Base-by-base conservation (phyloP, 345 rosid genomes). In the Arabidopsis suecica region DNA sequence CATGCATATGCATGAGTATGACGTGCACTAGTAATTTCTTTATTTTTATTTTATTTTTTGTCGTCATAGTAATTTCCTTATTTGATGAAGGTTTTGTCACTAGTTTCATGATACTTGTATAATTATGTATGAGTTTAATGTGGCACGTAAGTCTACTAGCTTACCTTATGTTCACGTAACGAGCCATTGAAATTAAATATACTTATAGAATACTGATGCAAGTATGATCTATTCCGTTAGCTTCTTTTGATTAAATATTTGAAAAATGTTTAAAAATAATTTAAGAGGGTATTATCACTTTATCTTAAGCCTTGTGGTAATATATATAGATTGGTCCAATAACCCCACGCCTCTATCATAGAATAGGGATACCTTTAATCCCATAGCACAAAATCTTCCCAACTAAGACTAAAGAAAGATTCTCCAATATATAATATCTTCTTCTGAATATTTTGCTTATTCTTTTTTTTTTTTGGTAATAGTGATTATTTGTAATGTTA, bases 101-200 rank as follows among this genome's bases (percentile, higher is more conserved):
- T 62, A 54, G 25, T 61, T 69, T 61, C 69, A 36, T 28, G 32
- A 28, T 18, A 76, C 65, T 62, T 45, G 75, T 62, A 55, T 38
- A 56, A 54, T 69, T 54, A 63, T 54, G 63, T 28, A 28, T 75
- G 41, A 63, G n/a, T 56, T 76, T 55, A 76, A 56, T 71, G 64
- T 56, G 32, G 75, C 20, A 77, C 76, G 71, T 63, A 55, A 77
- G 71, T 63, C 71, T 64, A 77, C 67, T 64, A 77, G 80, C 53
- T 77, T 77, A 49, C 80, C 80, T 38, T 64, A 66, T 77, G 61
- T 77, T 64, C 80, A 77, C 80, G 72, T 77, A 63, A 77, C 67
- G 45, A 28, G 45, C 67, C 41, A 64, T 7, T 18, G 30, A 49
- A 64, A 63, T 37, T 18, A 55, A 55, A 25, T 23, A 75, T 10